A percentile compares a stretch with the other conserved stretches of the same genome.
Conservation (phyloP, 192 early-diverging fungal species). For the Coemansia sp. region DNA sequence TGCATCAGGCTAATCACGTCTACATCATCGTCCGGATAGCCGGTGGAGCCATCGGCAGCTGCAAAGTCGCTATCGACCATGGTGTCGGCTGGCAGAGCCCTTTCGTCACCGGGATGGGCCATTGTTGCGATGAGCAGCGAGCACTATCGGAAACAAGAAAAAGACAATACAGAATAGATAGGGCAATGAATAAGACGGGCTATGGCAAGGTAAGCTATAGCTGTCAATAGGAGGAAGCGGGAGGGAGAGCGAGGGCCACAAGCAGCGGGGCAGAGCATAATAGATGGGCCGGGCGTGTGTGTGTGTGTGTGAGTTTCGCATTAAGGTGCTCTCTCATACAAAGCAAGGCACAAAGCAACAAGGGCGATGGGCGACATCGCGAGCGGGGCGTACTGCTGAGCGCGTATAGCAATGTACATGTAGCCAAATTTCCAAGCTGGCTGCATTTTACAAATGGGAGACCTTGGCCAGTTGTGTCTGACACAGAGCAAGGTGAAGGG, state of each 20-base stretch:
- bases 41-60: slow-evolving; percentile 8
- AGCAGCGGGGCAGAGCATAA: not conserved
- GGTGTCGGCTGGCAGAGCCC: slow-evolving; percentile 3
- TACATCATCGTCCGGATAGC: slow-evolving; percentile 13
- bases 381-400: not conserved
- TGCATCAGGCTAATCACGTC: slow-evolving; percentile 51
- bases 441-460: not conserved
- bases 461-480: not conserved
- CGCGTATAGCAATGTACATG: not conserved
- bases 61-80: slow-evolving; percentile 12
- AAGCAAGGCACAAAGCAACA: not conserved
- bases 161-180: slow-evolving; percentile 8
- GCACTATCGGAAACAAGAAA: slow-evolving; percentile 15
- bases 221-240: not conserved
- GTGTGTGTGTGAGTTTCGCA: not conserved
- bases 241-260: not conserved
- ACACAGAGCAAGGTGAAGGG: not conserved
- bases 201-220: not conserved
- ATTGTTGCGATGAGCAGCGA: slow-evolving; percentile 2
- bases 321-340: not conserved
- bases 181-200: not conserved
- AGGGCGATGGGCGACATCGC: not conserved
- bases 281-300: not conserved
- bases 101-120: slow-evolving; percentile 6
- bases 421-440: not conserved